Evolutionary conservation across 2,329 filamentous ascomycete genomes (phyloP), one percentile per base, ranked within the genome.

Genomic region (Xenoacremonium recifei): DNA sequence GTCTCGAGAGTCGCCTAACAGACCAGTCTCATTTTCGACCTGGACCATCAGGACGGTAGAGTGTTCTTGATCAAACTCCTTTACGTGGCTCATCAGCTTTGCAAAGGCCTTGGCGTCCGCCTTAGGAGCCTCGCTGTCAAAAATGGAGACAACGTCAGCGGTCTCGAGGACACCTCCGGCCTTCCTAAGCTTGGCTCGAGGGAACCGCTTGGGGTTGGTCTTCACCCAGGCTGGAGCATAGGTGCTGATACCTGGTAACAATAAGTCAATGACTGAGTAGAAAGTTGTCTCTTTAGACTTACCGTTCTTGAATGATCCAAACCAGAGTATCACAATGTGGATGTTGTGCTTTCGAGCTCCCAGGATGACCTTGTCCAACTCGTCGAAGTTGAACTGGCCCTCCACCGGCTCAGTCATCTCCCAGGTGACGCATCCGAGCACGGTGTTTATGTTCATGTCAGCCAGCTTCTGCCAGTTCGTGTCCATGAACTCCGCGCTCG

Each of bases 21-120:
- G n/a, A n/a, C n/a, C n/a, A n/a, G n/a, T n/a, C n/a, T n/a, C n/a
- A n/a, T n/a, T n/a, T n/a, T n/a, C n/a, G 4, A 77, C 73, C 45
- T 77, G 73, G 1, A 76, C 67, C 73, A 76, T 77, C 7, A 77
- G 48, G 1, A 77, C 71, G 0, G 72, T 77, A 2, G 59, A 64
- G 34, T 75, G 61, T 5, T 57, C 51, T 32, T 58, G 58, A 35
- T 76, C 72, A 4, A 75, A 41, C 6, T 68, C 58, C 25, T 67
- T 67, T 1, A 63, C 21, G 20, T 63, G 52, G 1, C n/a, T 29
- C 59, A 65, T 63, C 2, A 64, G 46, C n/a, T 35, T 40, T 0
- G 44, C 42, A 41, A 65, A 65, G 2, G 62, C 62, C 6, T 36
- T 48, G 5, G 44, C 47, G 11, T 51, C 49, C 1, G 49, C 47